Evolutionary conservation across 768 basidiomycete genomes (phyloP), one percentile per base, ranked within the genome.

Genomic region (Naganishia friedmannii): DNA sequence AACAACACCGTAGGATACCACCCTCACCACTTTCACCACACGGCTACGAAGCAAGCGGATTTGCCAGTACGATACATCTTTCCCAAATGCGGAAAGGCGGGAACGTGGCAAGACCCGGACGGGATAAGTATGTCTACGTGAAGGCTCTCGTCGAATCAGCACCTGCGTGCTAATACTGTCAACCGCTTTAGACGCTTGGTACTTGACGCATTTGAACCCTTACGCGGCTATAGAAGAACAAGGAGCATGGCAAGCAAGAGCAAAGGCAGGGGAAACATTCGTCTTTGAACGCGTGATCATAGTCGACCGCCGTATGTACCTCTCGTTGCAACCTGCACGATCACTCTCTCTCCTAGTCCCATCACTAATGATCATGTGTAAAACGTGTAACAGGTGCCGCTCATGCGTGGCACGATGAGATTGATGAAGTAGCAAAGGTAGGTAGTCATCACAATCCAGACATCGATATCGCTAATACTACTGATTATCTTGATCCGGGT

Each of bases 211-310:
- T 32, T 70, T 76, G 6, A 31, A 75, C 5, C 79, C 79, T 4
- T 73, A 68, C 7, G 76, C 74, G 3, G 60, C 72, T 9, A 65
- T 80, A 19, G 77, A 80, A 55, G 79, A 80, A 66, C 67, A 71
- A 37, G 67, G 68, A 56, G 74, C 71, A 9, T 78, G 75, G 75
- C 68, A 73, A 13, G 74, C 75, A n/a, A 45, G 75, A 23, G 69
- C 67, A 21, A 63, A 60, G 3, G 69, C 70, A 26, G 77, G 77
- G 8, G 53, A 77, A 29, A 73, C 74, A 1, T 51, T 77, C 5
- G 57, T 78, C n/a, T 66, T 78, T 21, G 79, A 80, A 37, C 71
- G 73, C n/a, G 74, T 73, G 0, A 78, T 78, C 21, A 76, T 80
- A 31, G 69, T 80, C 15, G 79, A 80, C 68, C 73, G 79, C 66